Percentiles rank a stretch among this genome's conserved stretches.
Evolutionary conservation across 306 rosid species (phyloP).

Genomic region (Fragaria ananassa): DNA sequence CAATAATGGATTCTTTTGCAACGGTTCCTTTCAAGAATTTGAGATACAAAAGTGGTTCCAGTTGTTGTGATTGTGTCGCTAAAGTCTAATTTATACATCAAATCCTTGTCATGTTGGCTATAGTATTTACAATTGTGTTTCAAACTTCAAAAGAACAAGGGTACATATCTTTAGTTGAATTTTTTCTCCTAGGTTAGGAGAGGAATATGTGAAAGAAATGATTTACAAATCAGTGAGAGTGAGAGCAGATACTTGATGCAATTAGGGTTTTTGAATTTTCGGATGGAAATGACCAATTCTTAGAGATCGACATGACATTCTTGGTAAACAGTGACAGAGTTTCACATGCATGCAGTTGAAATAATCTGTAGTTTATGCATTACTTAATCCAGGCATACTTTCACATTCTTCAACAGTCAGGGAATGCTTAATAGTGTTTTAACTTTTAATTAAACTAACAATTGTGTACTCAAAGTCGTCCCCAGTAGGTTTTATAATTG

Average conservation of each 20-base stretch:
- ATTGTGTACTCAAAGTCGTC: background rate
- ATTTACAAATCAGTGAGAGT: background rate
- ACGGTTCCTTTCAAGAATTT: conserved; percentile 13
- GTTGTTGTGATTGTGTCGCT: conserved; percentile 16
- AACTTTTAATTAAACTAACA: background rate
- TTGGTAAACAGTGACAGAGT: background rate
- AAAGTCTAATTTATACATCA: conserved; percentile 27
- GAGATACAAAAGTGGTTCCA: conserved; percentile 13
- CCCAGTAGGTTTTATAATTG: background rate
- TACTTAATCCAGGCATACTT: conserved; percentile 5
- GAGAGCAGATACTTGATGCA: background rate
- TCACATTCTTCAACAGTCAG: conserved; percentile 5
- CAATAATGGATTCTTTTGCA: background rate
- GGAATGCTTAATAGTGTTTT: conserved; percentile 7
- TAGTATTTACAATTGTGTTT: background rate
- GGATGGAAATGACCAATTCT: conserved; percentile 5
- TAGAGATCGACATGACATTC: background rate
- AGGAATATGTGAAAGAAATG: background rate
- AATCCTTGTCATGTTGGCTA: conserved; percentile 11
- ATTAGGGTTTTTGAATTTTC: conserved; percentile 14
- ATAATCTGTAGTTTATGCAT: background rate
- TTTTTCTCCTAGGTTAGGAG: background rate
- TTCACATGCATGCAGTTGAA: background rate
- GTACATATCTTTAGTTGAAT: background rate
- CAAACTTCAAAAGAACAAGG: background rate